Evolutionary conservation across 2,329 filamentous ascomycete species (phyloP).

Genomic region (Saccharata proteae): DNA sequence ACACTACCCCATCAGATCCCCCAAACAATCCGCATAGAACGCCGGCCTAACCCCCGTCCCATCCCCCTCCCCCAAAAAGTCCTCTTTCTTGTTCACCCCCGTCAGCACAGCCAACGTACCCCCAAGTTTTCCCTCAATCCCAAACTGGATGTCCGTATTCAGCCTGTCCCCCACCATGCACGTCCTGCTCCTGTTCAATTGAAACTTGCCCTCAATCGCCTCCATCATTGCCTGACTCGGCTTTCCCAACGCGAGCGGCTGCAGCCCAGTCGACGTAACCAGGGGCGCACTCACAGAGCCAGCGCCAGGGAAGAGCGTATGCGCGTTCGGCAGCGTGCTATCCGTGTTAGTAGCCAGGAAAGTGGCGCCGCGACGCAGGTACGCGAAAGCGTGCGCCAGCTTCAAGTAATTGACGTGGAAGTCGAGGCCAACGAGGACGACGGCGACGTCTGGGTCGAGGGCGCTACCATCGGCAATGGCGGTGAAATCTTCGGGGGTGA

Average conservation of each 20-base stretch:
- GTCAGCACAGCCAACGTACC: constrained; percentile 87
- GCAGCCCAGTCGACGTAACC: constrained; percentile 46
- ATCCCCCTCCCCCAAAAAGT: constrained; percentile 60
- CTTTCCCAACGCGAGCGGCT: constrained; percentile 76
- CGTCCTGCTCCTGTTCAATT: constrained; percentile 68
- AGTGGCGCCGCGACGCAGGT: constrained; percentile 66
- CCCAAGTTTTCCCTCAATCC: constrained; percentile 77
- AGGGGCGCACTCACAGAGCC: constrained; percentile 72
- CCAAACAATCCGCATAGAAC: constrained; percentile 74
- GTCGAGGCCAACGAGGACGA: constrained; percentile 82
- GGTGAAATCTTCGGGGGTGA: constrained; percentile 68
- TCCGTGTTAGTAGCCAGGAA: constrained; percentile 94
- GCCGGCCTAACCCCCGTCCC: constrained; percentile 59
- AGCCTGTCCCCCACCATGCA: constrained; percentile 95
- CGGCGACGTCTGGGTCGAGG: constrained; percentile 77
- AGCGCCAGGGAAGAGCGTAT: constrained; percentile 81
- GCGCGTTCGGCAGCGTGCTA: constrained; percentile 71
- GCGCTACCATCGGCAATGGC: constrained; percentile 59
- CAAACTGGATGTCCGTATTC: constrained; percentile 94
- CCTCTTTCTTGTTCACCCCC: constrained; percentile 74
- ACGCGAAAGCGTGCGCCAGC: constrained; percentile 71
- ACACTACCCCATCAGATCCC: constrained; percentile 48
- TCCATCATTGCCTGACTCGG: constrained; percentile 99
- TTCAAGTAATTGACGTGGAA: constrained; percentile 96
- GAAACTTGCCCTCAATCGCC: constrained; percentile 90